Base-by-base conservation (phyloP, 495 filamentous ascomycete genomes). In the Tuber indicum region DNA sequence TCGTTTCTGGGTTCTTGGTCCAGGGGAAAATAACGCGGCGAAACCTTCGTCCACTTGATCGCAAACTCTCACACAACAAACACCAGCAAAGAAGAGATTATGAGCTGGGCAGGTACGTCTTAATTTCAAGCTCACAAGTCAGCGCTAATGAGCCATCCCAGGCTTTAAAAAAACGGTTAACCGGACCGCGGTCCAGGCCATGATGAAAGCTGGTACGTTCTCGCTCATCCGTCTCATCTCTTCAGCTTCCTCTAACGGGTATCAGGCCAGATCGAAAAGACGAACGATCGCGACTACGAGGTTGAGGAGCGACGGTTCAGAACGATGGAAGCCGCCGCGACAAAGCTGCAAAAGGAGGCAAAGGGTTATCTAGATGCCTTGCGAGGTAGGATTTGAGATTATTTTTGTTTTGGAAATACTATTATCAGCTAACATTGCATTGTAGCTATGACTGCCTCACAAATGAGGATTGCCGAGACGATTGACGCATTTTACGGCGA, bases 401-500 rank as follows among this genome's bases (percentile, higher is more conserved):
- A 32, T 26, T n/a, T 16, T 16, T 32, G 3, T 3, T 32, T 26
- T 16, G 16, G 73, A 70, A 21, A 71, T 39, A 14, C 19, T 17
- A 41, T 17, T 17, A 41, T 17, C 3, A 17, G 42, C 36, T 46
- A 58, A 43, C 41, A 78, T 77, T 62, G 19, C 42, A 46, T 19
- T 21, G 46, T 72, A 96, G 96, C 96, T 52, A 99, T 99, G 96
- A 99, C 96, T 43, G 95, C 96, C 3, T 98, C 95, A 49, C 96
- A 99, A 84, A 98, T 99, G 96, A 92, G 96, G 77, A 99, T 99
- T 84, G 96, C 96, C 62, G 96, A 99, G 84, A 99, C 96, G 17
- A 99, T 99, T 85, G 96, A 99, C 84, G 96, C 96, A 23, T 99
- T 99, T 85, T 99, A 99, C 86, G 96, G 96, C 43, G 96, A 99